Evolutionary conservation across 2,329 filamentous ascomycete species (phyloP).

Genomic region (Talaromyces amestolkiae): DNA sequence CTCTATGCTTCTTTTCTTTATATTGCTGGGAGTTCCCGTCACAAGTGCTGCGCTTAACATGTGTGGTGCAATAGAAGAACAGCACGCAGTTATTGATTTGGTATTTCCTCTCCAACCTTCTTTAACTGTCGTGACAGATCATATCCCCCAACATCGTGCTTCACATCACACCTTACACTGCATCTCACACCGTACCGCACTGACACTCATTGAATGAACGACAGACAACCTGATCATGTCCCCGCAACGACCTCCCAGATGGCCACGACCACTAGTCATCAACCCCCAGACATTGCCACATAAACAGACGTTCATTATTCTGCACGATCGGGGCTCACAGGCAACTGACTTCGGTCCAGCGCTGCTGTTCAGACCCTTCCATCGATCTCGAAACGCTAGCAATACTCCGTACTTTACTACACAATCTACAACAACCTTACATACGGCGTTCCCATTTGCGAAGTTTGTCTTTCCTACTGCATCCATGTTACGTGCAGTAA

Average conservation of each 20-base stretch:
- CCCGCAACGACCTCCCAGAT: not conserved
- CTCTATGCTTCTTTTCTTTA: not conserved
- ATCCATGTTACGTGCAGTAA: slow-evolving; percentile 38
- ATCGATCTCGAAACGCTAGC: not conserved
- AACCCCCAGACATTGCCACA: slow-evolving; percentile 29
- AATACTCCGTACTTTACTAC: not conserved
- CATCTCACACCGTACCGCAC: too few species aligned
- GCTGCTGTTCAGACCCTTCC: slow-evolving; percentile 35
- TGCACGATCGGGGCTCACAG: slow-evolving; percentile 52
- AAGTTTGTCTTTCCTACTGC: slow-evolving; percentile 56
- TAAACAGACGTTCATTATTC: slow-evolving; percentile 48
- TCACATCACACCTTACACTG: not conserved
- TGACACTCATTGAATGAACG: not conserved
- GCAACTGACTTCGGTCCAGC: slow-evolving; percentile 42
- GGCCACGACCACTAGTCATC: slow-evolving; percentile 19
- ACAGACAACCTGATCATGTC: not conserved
- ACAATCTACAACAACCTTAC: slow-evolving; percentile 27
- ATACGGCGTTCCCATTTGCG: slow-evolving; percentile 40
- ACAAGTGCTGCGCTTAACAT: not conserved
- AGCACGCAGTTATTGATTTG: not conserved
- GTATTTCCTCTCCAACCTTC: not conserved
- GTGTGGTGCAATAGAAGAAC: not conserved
- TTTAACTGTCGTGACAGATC: not conserved
- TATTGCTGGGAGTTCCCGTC: not conserved
- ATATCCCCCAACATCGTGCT: not conserved